Conservation (phyloP, 352 stramenopile species). For the Phytophthora europaea region DNA sequence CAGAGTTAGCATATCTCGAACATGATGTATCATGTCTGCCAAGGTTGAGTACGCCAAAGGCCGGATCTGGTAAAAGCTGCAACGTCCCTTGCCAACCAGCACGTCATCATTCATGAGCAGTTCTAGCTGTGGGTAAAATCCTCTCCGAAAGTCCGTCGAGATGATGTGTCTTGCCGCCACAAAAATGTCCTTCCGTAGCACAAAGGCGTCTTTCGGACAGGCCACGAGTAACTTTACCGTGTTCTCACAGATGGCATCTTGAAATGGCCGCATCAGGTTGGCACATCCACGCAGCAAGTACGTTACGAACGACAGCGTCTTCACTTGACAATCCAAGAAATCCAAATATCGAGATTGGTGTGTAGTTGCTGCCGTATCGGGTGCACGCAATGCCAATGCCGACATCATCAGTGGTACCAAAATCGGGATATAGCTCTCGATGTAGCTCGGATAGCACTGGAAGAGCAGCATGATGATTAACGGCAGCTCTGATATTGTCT, state of each 20-base stretch:
- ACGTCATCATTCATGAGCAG: constrained; percentile 96
- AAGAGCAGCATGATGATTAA: constrained; percentile 99
- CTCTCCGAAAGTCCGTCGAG: constrained; percentile 97
- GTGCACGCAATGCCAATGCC: constrained; percentile 88
- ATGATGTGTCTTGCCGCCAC: constrained; percentile 97
- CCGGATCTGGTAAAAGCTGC: constrained; percentile 91
- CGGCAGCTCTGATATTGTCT: constrained; percentile 97
- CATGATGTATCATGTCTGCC: constrained; percentile 98
- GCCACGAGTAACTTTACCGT: constrained; percentile 96
- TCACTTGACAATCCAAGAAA: constrained; percentile 97
- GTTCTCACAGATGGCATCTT: constrained; percentile 94
- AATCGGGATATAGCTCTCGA: constrained; percentile 95
- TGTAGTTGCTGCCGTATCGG: constrained; percentile 62
- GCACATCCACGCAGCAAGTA: constrained; percentile 95
- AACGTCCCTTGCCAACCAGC: constrained; percentile 90
- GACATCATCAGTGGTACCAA: constrained; percentile 99
- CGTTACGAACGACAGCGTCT: constrained; percentile 98
- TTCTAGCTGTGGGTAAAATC: constrained; percentile 97
- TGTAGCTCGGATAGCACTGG: constrained; percentile 97
- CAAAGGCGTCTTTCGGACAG: constrained; percentile 96
- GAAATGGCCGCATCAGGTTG: constrained; percentile 95
- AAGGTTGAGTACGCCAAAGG: constrained; percentile 97
- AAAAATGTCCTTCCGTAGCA: constrained; percentile 97
- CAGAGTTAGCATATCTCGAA: constrained; percentile 95
- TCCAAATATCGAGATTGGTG: constrained; percentile 86